phyloP scores from a whole-genome alignment of 2,329 filamentous ascomycete species.

The Cercospora beticola region DNA sequence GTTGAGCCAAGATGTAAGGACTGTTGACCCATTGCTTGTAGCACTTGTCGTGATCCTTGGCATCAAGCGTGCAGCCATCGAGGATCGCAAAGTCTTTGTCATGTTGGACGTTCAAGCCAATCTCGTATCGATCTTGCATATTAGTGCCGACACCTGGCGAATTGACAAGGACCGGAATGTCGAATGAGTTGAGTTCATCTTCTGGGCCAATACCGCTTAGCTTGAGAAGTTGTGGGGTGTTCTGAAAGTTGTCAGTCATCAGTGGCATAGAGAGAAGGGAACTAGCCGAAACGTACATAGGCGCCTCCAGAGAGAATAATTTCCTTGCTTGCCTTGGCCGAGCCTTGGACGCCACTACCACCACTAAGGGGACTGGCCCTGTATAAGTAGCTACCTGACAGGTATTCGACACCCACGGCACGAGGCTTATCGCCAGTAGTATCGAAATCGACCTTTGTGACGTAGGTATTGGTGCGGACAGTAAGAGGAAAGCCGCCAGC shows the following conservation, averaged over 20 bases:
- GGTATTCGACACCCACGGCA: constrained; percentile 47
- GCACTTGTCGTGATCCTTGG: constrained; percentile 42
- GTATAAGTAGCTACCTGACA: constrained; percentile 43
- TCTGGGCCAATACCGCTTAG: constrained; percentile 62
- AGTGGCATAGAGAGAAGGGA: not conserved
- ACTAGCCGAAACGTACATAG: constrained; percentile 39
- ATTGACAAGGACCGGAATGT: constrained; percentile 56
- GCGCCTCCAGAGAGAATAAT: constrained; percentile 55
- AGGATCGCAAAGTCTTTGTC: constrained; percentile 42
- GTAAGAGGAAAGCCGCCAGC: constrained; percentile 58
- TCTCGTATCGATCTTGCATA: constrained; percentile 61
- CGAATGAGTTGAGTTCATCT: constrained; percentile 52
- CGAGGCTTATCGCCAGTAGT: constrained; percentile 52
- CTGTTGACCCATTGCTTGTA: constrained; percentile 46
- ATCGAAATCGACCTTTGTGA: constrained; percentile 65
- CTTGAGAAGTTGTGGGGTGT: constrained; percentile 65
- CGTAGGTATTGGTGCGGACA: constrained; percentile 61
- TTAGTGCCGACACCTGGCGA: constrained; percentile 64
- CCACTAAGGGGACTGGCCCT: constrained; percentile 40
- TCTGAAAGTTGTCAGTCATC: constrained; percentile 28
- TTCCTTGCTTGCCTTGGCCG: constrained; percentile 46
- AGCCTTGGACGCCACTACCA: constrained; percentile 40
- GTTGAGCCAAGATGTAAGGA: constrained; percentile 34
- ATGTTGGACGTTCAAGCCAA: constrained; percentile 51
- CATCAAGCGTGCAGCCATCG: constrained; percentile 43